Evolutionary conservation across 78 protist genomes (phyloP).

Genomic region (Tieghemostelium lacteum): DNA sequence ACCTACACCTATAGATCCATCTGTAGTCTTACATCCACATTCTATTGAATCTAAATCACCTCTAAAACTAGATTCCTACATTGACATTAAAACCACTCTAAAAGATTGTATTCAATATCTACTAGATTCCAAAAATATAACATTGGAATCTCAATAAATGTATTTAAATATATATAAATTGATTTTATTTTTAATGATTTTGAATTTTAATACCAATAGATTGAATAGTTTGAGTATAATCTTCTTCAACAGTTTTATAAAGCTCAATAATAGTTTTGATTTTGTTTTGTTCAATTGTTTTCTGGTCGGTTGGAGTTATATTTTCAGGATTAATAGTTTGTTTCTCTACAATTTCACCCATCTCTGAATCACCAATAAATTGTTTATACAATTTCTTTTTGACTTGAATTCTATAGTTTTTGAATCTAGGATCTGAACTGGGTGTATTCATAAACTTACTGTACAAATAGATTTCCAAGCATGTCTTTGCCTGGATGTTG

Average conservation of each 20-base stretch:
- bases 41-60: no score
- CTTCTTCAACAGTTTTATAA: conserved; percentile 22
- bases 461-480: conserved; percentile 38
- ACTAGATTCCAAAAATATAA: no score
- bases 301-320: not conserved
- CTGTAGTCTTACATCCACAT: no score
- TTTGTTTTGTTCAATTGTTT: conserved; percentile 25
- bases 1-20: no score
- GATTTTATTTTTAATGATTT: no score
- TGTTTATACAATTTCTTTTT: conserved; percentile 59
- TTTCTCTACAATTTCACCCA: not conserved
- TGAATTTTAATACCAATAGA: not conserved
- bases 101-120: no score
- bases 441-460: conserved; percentile 49
- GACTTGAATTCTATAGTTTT: conserved; percentile 35
- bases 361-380: conserved; percentile 39
- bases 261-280: conserved; percentile 11
- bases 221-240: conserved; percentile 32
- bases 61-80: no score
- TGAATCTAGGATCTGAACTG: conserved; percentile 15
- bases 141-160: not conserved
- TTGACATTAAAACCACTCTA: no score
- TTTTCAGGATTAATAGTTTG: not conserved
- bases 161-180: no score
- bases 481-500: conserved; percentile 27